Percentiles rank a stretch among this genome's conserved stretches.
Evolutionary conservation across 2,329 filamentous ascomycete genomes (phyloP).

Genomic region (Plenodomus lindquistii): DNA sequence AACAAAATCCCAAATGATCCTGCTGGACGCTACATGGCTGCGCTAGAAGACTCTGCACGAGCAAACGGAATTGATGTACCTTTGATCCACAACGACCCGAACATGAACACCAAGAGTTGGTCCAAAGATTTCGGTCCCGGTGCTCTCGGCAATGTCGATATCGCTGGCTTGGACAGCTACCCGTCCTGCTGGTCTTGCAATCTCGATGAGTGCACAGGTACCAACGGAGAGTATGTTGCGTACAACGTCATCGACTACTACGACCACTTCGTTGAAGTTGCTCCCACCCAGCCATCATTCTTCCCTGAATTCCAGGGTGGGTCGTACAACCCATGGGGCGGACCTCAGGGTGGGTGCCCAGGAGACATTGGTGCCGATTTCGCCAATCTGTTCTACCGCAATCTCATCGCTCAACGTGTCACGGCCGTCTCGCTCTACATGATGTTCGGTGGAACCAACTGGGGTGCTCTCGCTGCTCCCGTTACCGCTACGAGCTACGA

Average conservation of each 20-base stretch:
- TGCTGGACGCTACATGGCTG: slow-evolving; percentile 61
- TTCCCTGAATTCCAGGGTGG: slow-evolving; percentile 65
- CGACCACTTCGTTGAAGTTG: slow-evolving; percentile 50
- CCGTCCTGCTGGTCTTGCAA: slow-evolving; percentile 66
- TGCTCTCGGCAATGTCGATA: slow-evolving; percentile 59
- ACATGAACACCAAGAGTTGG: slow-evolving; percentile 62
- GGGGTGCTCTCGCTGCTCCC: slow-evolving; percentile 62
- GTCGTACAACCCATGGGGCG: slow-evolving; percentile 65
- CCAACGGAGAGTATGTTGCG: slow-evolving; percentile 61
- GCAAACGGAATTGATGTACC: slow-evolving; percentile 63
- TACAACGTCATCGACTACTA: slow-evolving; percentile 57
- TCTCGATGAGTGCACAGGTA: slow-evolving; percentile 62
- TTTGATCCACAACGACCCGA: slow-evolving; percentile 63
- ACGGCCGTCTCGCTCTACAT: slow-evolving; percentile 67
- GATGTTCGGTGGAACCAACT: slow-evolving; percentile 67
- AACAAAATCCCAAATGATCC: slow-evolving; percentile 54
- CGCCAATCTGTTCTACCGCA: slow-evolving; percentile 66
- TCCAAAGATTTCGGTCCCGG: slow-evolving; percentile 61
- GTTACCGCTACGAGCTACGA: slow-evolving; percentile 66
- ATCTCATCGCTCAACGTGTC: slow-evolving; percentile 63
- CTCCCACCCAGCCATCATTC: slow-evolving; percentile 55
- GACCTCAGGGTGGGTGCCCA: slow-evolving; percentile 60
- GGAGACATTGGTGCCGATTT: slow-evolving; percentile 62
- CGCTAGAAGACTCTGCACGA: slow-evolving; percentile 58
- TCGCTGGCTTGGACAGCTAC: slow-evolving; percentile 58